Evolutionary conservation across 2,329 filamentous ascomycete genomes (phyloP), one percentile per base, ranked within the genome.

Genomic region (Botrytis galanthina): DNA sequence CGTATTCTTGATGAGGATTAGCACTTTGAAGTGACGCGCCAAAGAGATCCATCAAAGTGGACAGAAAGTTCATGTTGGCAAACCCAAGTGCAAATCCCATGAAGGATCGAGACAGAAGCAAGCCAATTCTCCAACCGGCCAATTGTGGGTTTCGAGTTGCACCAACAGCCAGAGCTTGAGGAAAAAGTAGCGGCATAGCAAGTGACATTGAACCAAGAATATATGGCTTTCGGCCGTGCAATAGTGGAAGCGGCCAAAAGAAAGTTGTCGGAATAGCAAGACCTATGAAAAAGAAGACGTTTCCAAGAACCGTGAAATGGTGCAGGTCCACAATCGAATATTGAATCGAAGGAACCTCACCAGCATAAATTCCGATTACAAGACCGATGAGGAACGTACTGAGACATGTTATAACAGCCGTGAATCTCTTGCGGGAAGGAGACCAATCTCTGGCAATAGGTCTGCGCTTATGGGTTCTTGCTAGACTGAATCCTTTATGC

Each of bases 161-260:
- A 62, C 87, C 86, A 14, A 93, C 87, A 2, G 90, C 86, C 57
- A 94, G 83, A 1, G 92, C 92, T 80, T 95, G 92, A 0, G 92
- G 92, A 73, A 94, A 93, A 51, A 94, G 86, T 0, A 95, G 84
- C 5, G 92, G 91, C 83, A 95, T 87, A 9, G 92, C 88, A 46
- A 94, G 79, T 2, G 89, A 87, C 70, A 95, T 85, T 32, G 92
- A 87, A 44, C 88, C 85, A 54, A 94, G 83, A n/a, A 91, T 89
- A 78, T 95, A 95, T 1, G 92, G 91, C 79, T 94, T 94, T 18
- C 92, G 87, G 5, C 93, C 92, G 80, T 95, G 92, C 1, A 95
- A 85, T 10, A 93, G 84, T 10, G 92, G 91, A 9, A 94, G 82
- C 4, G 92, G 91, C 92, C 92, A 95, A 76, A 88, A 88, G 74